Evolutionary conservation across 2,329 filamentous ascomycete species (phyloP), one percentile per base, ranked within the genome.

Genomic region (Penicillium griseofulvum): DNA sequence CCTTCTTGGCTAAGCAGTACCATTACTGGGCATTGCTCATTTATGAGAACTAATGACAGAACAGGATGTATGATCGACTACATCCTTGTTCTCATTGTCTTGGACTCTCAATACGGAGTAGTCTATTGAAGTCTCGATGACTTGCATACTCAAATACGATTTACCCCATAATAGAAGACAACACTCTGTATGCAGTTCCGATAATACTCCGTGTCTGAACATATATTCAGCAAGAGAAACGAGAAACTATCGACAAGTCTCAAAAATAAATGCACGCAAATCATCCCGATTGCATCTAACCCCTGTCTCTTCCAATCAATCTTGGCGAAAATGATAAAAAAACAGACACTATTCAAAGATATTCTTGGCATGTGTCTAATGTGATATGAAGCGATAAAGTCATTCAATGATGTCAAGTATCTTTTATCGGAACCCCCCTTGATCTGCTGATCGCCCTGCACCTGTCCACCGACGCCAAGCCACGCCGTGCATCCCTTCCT

Each of bases 401-500:
- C 51, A 54, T 54, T 54, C 28, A 17, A 26, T 54, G 44, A 42
- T 53, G 51, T 49, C 24, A 53, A 49, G 26, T 45, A 6, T 48
- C 12, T 16, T 17, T 31, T 52, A 48, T 34, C 42, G 29, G 29
- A 45, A 11, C 17, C 42, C 17, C 14, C 59, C 59, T 61, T 61
- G 55, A 61, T 61, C 52, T 48, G 46, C 49, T 38, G 44, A 57
- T 59, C 57, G 29, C 49, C 51, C 46, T 19, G 38, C 50, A 49
- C 48, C 47, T 48, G 41, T 45, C 46, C 52, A 50, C 52, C 46
- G 17, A 44, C 52, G 65, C 65, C 64, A 67, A 68, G 65, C 56
- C 55, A 52, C 56, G 56, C 60, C 59, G 62, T 68, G 64, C 67
- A 68, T 69, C 61, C 63, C 60, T 59, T 57, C 54, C 61, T 59